Evolutionary conservation across 495 filamentous ascomycete genomes (phyloP), one percentile per base, ranked within the genome.

Genomic region (Xylaria acuta): DNA sequence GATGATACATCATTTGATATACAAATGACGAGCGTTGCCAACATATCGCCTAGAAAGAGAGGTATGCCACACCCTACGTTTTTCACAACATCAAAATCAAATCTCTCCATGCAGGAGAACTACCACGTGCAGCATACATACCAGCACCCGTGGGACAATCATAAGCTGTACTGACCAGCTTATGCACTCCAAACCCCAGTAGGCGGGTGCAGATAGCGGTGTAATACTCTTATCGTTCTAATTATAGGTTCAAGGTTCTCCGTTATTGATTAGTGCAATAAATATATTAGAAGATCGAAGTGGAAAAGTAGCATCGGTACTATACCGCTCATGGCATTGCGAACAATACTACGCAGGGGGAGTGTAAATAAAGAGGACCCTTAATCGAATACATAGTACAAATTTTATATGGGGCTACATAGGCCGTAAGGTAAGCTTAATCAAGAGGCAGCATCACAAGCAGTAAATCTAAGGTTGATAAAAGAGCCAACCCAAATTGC

Each of bases 151-250:
- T 64, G 41, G n/a, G 3, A 49, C 30, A 43, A 40, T 64, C 27
- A 47, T 14, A 38, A 30, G 58, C 30, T 7, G 2, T 64, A 43
- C n/a, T 56, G 5, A 18, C 27, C 53, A 56, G 30, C 36, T 43
- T 41, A 0, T 34, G 25, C 12, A 11, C 43, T n/a, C 12, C 45
- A 53, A 34, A 7, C 16, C 40, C 47, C 63, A 65, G 63, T 49
- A 20, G 20, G 47, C 20, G 20, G 34, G 27, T 49, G 49, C 34
- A 7, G 49, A 41, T 56, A 56, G n/a, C 65, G 49, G 65, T 56
- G 49, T 30, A 40, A 25, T 45, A 47, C 27, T 32, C 64, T 66
- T 66, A 66, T 56, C 65, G 27, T 67, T 67, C 65, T 67, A 67
- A 40, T 67, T 67, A 67, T 67, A 67, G 65, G n/a, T 5, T 56